Base-by-base conservation (phyloP, 169 alveolate genomes). In the Plasmodium adleri region DNA sequence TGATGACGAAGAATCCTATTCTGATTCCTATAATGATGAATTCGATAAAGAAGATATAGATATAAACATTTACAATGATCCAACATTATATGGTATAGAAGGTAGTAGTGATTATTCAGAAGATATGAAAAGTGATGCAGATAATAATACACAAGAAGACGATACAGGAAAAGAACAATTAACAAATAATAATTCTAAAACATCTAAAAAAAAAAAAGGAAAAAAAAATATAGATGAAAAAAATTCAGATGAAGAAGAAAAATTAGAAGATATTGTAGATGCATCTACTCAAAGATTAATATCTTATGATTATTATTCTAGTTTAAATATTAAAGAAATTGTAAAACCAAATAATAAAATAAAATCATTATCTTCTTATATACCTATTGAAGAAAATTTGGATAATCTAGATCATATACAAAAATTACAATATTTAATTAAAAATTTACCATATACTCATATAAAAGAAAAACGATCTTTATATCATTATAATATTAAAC, bases 81-180 rank as follows among this genome's bases (percentile, higher is more conserved):
- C 89, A 43, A 76, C 78, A 22, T 15, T 64, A 43, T 76, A 76
- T 58, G 89, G 89, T 49, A 76, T 76, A 32, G 89, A 76, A 76
- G 89, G 89, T 6, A 76, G 89, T 43, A 76, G 89, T 66, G 89
- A 76, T 45, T 76, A 76, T 71, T 50, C 89, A n/a, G 89, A 76
- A 56, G 89, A 76, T 43, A n/a, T 39, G n/a, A 76, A 76, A 68
- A 76, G 89, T 45, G 89, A 64, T 20, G 1, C 17, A 32, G 89
- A 76, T 6, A 76, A 76, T 56, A 6, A 39, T 39, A 59, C 89
- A 26, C 89, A 76, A 28, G 89, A 76, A 5, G 89, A 76, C 0
- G 88, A 74, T 43, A 22, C 12, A 74, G 52, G 13, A 45, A 74
- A 74, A 17, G 89, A 76, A n/a, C 45, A 64, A 12, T 5, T 43